Conservation (phyloP, 306 rosid genomes). For the Inga laurina region DNA sequence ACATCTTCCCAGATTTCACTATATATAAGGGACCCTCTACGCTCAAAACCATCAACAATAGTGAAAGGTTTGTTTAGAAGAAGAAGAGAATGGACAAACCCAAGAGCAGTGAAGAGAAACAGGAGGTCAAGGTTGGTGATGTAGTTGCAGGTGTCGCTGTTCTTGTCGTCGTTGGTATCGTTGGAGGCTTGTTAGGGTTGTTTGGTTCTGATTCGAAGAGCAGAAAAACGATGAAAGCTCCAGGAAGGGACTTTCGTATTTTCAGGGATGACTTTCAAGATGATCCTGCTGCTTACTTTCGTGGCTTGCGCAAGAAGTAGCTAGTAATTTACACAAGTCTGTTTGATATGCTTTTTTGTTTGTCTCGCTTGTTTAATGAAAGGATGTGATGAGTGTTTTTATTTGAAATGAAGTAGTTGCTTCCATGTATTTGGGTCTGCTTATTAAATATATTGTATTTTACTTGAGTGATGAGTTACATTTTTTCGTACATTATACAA, state of each 20-base stretch:
- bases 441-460: too few species aligned
- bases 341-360: too few species aligned
- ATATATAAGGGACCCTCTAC: neutral
- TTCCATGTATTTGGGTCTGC: too few species aligned
- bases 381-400: too few species aligned
- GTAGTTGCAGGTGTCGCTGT: neutral
- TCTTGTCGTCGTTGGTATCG: neutral
- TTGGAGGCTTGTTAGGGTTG: neutral
- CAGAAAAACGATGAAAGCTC: constrained; percentile 37
- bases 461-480: too few species aligned
- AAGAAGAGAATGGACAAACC: neutral
- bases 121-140: neutral
- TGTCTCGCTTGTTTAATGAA: too few species aligned
- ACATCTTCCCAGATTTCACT: neutral
- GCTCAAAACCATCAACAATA: neutral
- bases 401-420: too few species aligned
- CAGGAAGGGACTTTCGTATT: constrained; percentile 13
- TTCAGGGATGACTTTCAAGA: constrained; percentile 26
- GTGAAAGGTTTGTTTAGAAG: neutral
- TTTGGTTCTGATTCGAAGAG: neutral
- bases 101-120: neutral
- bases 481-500: too few species aligned
- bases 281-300: constrained; percentile 32
- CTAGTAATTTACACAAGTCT: too few species aligned
- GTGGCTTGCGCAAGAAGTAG: constrained; percentile 19